Base-by-base conservation (phyloP, 2,329 filamentous ascomycete genomes). In the Blumeriella jaapii region DNA sequence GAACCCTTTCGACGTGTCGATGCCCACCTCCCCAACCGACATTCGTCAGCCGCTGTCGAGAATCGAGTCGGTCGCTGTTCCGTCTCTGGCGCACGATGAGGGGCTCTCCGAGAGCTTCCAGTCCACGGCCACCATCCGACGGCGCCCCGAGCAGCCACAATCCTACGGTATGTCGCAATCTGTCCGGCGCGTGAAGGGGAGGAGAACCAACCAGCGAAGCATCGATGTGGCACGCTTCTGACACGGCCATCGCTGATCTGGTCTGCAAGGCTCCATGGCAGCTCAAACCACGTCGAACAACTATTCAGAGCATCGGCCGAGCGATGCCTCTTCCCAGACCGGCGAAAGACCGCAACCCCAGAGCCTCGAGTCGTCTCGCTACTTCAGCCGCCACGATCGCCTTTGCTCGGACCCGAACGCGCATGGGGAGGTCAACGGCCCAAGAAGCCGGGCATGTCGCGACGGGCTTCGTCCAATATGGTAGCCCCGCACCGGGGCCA, bases 401-500 rank as follows among this genome's bases (percentile, higher is more conserved):
- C 54, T 10, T 45, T 55, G 40, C 35, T 56, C 17, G 54, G 48
- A n/a, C 53, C 53, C 16, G 53, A 56, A 25, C 45, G 54, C 29
- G 53, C 50, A 23, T 44, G 55, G 29, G 39, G 54, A 48, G 43
- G 57, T 49, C 44, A 60, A 53, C 42, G 49, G 33, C 30, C 57
- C 44, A 51, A 54, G 44, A 93, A 89, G 56, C 85, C 85, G 12
- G 61, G 71, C 8, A 72, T 89, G 58, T 58, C 71, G 39, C 78
- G 84, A 48, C 78, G 85, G 42, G 68, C 78, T 39, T 89, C 84
- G 1, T 85, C 84, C 15, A 82, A 72, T 38, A 59, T 55, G 14
- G 68, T 74, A 51, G 75, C 75, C 25, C 86, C 85, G 2, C 75
- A 89, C 55, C 79, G 84, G 35, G 83, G 87, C 18, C 82, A 82